Percentiles rank a stretch among this genome's conserved stretches.
Conservation (phyloP, 306 rosid species). For the Dryas drummondii region DNA sequence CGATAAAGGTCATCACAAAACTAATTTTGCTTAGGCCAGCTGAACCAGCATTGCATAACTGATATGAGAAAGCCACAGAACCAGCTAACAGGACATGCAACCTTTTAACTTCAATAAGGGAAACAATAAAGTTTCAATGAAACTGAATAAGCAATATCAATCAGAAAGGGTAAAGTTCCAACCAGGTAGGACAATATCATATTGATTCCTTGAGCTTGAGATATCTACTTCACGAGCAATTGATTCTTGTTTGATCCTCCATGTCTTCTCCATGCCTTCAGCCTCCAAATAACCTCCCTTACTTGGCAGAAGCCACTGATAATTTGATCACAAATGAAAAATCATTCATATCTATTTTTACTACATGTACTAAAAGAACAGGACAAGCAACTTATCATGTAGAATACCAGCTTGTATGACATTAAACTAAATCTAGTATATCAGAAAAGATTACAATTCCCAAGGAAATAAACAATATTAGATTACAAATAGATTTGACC, state of each 20-base stretch:
- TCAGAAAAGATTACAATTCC: neutral
- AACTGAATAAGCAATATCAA: neutral
- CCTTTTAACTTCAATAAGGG: neutral
- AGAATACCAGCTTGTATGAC: neutral
- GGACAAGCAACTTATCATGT: neutral
- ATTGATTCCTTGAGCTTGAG: constrained; percentile 61
- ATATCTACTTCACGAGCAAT: constrained; percentile 68
- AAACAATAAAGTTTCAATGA: neutral
- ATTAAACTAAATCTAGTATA: neutral
- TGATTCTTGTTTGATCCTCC: constrained; percentile 69
- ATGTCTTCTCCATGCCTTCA: constrained; percentile 85
- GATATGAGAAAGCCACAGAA: neutral
- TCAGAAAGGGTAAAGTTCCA: constrained; percentile 14
- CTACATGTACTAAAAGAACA: neutral
- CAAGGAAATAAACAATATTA: neutral
- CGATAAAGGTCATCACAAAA: neutral
- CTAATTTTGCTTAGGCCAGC: neutral
- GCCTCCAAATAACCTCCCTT: constrained; percentile 79
- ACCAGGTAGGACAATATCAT: constrained; percentile 81
- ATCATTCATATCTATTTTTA: neutral
- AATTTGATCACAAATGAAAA: neutral
- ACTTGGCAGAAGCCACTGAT: constrained; percentile 86
- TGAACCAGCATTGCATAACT: neutral
- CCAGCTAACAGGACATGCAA: neutral
- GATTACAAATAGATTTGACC: neutral